Conservation (phyloP, 495 filamentous ascomycete species). For the Bacidia gigantensis region DNA sequence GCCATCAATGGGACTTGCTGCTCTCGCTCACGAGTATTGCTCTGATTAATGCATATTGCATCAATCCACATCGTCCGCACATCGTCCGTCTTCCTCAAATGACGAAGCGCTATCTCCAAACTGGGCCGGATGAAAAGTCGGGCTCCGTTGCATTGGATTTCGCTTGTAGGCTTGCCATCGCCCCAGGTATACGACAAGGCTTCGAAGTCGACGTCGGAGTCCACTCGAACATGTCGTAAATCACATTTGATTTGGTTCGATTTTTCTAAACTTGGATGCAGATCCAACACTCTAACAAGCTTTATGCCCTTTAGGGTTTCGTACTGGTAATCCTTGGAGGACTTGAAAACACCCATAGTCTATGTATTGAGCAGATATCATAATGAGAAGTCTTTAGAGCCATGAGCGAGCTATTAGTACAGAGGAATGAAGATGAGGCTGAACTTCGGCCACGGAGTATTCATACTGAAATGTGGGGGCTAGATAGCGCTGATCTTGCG, state of each 20-base stretch:
- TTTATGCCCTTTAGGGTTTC: background rate
- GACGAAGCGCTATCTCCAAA: background rate
- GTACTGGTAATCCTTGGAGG: background rate
- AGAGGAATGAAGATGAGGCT: background rate
- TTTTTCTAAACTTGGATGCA: background rate
- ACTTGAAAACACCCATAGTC: too few relatives aligned
- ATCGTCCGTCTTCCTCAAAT: background rate
- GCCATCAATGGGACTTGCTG: conserved; percentile 15
- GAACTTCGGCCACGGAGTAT: background rate
- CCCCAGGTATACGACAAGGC: conserved; percentile 3
- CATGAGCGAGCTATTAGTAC: background rate
- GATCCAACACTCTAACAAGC: background rate
- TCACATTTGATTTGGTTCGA: background rate
- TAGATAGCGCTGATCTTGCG: too few relatives aligned
- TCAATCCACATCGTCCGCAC: background rate
- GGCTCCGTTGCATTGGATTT: background rate
- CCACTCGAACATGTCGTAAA: background rate
- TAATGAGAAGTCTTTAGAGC: too few relatives aligned
- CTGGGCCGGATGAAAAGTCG: background rate
- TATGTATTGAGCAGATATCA: too few relatives aligned
- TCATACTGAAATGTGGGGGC: background rate
- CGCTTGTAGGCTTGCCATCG: background rate
- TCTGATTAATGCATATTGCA: conserved; percentile 8
- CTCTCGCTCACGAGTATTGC: conserved; percentile 9
- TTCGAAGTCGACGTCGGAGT: background rate